Percentiles rank a stretch among this genome's conserved stretches.
Conservation (phyloP, 176 grass and related monocot genomes). For the Eremochloa ophiuroides region DNA sequence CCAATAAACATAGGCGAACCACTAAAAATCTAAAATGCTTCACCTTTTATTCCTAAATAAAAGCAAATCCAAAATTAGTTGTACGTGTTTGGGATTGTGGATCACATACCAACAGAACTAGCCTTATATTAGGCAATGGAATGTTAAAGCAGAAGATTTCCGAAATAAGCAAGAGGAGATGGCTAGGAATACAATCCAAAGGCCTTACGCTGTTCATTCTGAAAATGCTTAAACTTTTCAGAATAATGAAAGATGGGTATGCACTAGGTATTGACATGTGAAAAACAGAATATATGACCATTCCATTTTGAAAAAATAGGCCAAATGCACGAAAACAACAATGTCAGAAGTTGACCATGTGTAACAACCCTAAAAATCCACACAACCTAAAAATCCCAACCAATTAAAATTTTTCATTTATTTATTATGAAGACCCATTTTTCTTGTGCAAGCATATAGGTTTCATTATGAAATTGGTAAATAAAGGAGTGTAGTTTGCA, state of each 20-base stretch:
- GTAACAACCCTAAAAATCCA: too few species aligned
- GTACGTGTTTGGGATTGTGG: not conserved
- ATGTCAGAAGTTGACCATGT: not conserved
- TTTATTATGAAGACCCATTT: too few species aligned
- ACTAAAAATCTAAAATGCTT: not conserved
- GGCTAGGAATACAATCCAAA: not conserved
- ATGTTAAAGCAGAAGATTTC: not conserved
- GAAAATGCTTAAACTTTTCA: not conserved
- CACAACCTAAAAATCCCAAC: too few species aligned
- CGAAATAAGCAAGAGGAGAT: not conserved
- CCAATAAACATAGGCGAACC: not conserved
- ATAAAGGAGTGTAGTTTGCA: too few species aligned
- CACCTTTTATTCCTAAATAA: not conserved
- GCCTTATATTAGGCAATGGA: not conserved
- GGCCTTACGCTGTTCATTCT: not conserved
- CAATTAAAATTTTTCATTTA: too few species aligned
- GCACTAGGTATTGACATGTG: not conserved
- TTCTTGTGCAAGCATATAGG: too few species aligned
- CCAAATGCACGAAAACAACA: not conserved
- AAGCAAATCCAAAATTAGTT: not conserved
- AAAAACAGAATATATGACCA: not conserved
- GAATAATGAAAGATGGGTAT: not conserved
- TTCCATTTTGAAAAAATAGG: not conserved
- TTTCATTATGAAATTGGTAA: too few species aligned
- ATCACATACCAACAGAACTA: not conserved